Conservation (phyloP, 2,329 filamentous ascomycete genomes). For the Rhinocladiella mackenziei region DNA sequence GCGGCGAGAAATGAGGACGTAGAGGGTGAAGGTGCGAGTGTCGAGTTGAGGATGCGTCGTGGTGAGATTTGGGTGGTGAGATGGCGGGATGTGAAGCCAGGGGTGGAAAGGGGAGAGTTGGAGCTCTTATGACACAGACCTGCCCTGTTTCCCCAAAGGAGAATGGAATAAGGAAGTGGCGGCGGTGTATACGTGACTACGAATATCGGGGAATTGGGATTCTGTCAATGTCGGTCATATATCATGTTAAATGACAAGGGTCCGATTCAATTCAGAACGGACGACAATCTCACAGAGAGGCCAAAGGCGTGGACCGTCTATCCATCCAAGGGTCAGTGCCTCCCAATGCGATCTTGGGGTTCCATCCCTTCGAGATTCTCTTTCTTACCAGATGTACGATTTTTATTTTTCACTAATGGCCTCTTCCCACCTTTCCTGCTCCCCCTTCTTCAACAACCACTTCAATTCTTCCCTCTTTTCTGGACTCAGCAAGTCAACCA, state of each 20-base stretch:
- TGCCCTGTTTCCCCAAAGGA: neutral
- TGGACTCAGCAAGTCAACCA: slow-evolving; percentile 51
- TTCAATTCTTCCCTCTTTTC: slow-evolving; percentile 49
- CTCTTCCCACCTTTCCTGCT: slow-evolving; percentile 17
- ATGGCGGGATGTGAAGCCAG: slow-evolving; percentile 67
- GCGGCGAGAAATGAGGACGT: neutral
- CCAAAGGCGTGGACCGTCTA: no score
- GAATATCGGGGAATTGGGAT: neutral
- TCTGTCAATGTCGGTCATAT: no score
- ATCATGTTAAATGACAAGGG: no score
- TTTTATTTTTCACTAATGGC: neutral
- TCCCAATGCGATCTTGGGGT: no score
- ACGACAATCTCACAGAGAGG: no score
- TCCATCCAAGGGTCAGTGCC: no score
- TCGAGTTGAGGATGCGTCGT: slow-evolving; percentile 44
- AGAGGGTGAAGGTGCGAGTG: slow-evolving; percentile 27
- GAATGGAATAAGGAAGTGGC: neutral
- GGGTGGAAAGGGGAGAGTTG: slow-evolving; percentile 42
- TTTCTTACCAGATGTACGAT: neutral
- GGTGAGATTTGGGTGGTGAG: slow-evolving; percentile 66
- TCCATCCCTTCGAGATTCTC: no score
- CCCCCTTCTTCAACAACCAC: slow-evolving; percentile 34
- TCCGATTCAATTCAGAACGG: no score
- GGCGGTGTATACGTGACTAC: neutral
- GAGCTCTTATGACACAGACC: slow-evolving; percentile 38